Percentiles rank a stretch among this genome's conserved stretches.
Evolutionary conservation across 2,329 filamentous ascomycete genomes (phyloP).

Genomic region (Trichophyton rubrum): DNA sequence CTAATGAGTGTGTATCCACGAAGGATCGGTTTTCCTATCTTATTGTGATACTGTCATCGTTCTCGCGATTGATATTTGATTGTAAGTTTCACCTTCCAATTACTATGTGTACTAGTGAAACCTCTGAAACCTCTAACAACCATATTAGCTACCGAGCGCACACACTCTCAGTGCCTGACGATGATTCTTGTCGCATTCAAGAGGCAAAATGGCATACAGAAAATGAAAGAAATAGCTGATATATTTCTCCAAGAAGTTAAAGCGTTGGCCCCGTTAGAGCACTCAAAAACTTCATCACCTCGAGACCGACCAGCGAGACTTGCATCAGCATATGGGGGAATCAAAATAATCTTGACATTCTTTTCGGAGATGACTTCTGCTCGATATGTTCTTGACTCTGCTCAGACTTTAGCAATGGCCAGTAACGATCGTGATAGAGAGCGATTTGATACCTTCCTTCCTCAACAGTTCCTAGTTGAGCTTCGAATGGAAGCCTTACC

Average conservation of each 20-base stretch:
- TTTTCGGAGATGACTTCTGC: slow-evolving; percentile 64
- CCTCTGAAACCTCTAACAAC: background rate
- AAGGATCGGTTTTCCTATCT: slow-evolving; percentile 59
- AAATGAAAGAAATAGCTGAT: slow-evolving; percentile 59
- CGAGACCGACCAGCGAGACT: slow-evolving; percentile 32
- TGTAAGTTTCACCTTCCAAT: slow-evolving; percentile 27
- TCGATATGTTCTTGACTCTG: slow-evolving; percentile 69
- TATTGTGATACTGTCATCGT: slow-evolving; percentile 64
- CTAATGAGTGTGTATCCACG: slow-evolving; percentile 22
- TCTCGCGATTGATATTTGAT: slow-evolving; percentile 70
- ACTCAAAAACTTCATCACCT: slow-evolving; percentile 27
- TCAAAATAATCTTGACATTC: slow-evolving; percentile 75
- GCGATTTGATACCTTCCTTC: slow-evolving; percentile 49
- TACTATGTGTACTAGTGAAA: background rate
- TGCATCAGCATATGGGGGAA: slow-evolving; percentile 45
- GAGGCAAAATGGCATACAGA: slow-evolving; percentile 60
- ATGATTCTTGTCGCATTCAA: slow-evolving; percentile 81
- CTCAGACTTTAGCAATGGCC: slow-evolving; percentile 46
- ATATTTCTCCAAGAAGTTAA: slow-evolving; percentile 52
- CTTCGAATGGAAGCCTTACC: slow-evolving; percentile 69
- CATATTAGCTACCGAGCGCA: slow-evolving; percentile 34
- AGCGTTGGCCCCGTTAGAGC: slow-evolving; percentile 32
- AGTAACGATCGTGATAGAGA: slow-evolving; percentile 44
- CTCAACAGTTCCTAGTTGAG: slow-evolving; percentile 73
- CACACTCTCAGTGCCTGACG: slow-evolving; percentile 45